These are phyloP conservation scores for Collybia sp. DNA, from an alignment of 768 basidiomycete genomes.

Conservation along the genomic window DNA sequence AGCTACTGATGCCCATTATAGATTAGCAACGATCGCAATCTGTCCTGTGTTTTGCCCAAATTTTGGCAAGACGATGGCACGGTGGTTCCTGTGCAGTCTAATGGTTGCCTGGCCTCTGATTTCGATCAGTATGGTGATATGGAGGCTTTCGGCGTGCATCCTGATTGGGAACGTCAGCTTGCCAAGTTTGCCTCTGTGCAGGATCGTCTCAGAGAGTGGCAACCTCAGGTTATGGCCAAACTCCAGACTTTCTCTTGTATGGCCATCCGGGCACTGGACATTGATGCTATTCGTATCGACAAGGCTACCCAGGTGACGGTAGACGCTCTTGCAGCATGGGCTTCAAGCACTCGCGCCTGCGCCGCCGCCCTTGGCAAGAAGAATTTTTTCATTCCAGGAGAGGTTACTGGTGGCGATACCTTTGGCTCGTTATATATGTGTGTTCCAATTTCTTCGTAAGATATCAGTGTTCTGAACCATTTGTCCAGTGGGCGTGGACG, in stretches of 20 bases:
- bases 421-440: conserved; percentile 86
- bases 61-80: conserved; percentile 81
- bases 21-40: conserved; percentile 68
- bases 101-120: conserved; percentile 77
- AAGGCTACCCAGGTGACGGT: conserved; percentile 92
- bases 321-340: conserved; percentile 75
- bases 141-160: conserved; percentile 96
- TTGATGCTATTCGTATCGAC: conserved; percentile 94
- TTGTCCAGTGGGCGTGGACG: conserved; percentile 77
- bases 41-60: conserved; percentile 67
- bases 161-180: conserved; percentile 90
- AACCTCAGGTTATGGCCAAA: conserved; percentile 70
- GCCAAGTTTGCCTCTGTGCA: conserved; percentile 96
- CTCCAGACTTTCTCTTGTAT: conserved; percentile 80
- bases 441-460: conserved; percentile 19
- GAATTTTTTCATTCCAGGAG: conserved; percentile 89
- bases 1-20: conserved; percentile 19
- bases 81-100: conserved; percentile 47
- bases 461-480: background rate
- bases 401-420: conserved; percentile 91
- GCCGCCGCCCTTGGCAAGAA: conserved; percentile 68
- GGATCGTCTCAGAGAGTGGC: conserved; percentile 94
- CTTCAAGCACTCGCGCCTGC: conserved; percentile 67
- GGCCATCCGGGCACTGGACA: conserved; percentile 81
- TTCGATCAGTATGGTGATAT: conserved; percentile 97